These are phyloP conservation scores for Myriosclerotinia curreyana DNA, from an alignment of 2,329 filamentous ascomycete species.

Conservation along the genomic window DNA sequence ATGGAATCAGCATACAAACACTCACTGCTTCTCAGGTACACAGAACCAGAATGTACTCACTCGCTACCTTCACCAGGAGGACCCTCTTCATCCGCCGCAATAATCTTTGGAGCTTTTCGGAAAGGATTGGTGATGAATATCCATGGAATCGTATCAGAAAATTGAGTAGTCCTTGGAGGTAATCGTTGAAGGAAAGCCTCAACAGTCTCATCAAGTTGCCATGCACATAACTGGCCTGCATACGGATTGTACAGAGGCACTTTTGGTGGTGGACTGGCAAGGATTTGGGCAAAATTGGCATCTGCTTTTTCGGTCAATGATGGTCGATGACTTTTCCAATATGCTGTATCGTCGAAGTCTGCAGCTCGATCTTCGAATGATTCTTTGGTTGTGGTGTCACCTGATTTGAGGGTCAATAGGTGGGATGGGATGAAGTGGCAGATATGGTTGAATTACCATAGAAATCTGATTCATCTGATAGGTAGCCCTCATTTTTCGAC, in stretches of 20 bases:
- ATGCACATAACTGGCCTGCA: slow-evolving; percentile 50
- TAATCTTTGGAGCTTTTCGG: slow-evolving; percentile 31
- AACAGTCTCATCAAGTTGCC: slow-evolving; percentile 63
- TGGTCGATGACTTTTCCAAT: slow-evolving; percentile 45
- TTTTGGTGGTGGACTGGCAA: slow-evolving; percentile 18
- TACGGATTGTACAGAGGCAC: slow-evolving; percentile 55
- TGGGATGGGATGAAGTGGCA: slow-evolving; percentile 3
- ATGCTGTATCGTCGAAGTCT: slow-evolving; percentile 50
- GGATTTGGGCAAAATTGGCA: slow-evolving; percentile 27
- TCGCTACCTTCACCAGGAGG: slow-evolving; percentile 32
- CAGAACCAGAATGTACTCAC: slow-evolving; percentile 3
- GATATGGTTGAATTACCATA: slow-evolving; percentile 46
- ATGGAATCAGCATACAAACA: background rate
- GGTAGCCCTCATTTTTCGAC: slow-evolving; percentile 24
- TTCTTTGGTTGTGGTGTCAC: slow-evolving; percentile 50
- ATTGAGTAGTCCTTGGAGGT: slow-evolving; percentile 60
- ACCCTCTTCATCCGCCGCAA: slow-evolving; percentile 30
- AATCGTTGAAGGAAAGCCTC: slow-evolving; percentile 65
- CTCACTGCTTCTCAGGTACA: background rate
- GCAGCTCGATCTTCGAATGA: slow-evolving; percentile 50
- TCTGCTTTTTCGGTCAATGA: slow-evolving; percentile 41
- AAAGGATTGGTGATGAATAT: slow-evolving; percentile 71
- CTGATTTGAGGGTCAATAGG: slow-evolving; percentile 42
- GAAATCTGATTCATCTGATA: slow-evolving; percentile 52
- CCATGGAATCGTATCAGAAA: slow-evolving; percentile 54